These are phyloP conservation scores for Licmophora abbreviata DNA, from an alignment of 108 stramenopile species.

Conservation along the genomic window DNA sequence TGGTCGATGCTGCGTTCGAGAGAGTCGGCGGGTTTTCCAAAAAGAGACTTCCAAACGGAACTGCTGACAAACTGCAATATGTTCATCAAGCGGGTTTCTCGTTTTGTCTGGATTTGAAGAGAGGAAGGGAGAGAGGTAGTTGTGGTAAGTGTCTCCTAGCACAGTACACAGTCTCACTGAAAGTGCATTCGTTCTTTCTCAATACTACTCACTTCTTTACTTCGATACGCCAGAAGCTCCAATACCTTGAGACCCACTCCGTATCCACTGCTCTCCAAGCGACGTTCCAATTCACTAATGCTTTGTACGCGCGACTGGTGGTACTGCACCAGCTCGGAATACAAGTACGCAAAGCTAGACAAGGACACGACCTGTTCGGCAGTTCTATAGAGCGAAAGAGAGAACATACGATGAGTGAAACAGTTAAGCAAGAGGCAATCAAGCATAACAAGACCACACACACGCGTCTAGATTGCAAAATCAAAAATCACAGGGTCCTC, in stretches of 20 bases:
- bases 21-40: slow-evolving; percentile 91
- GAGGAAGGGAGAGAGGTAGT: not conserved
- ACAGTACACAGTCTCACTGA: too few relatives aligned
- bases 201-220: slow-evolving; percentile 59
- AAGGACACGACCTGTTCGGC: slow-evolving; percentile 64
- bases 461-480: not conserved
- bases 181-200: too few relatives aligned
- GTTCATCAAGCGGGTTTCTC: slow-evolving; percentile 80
- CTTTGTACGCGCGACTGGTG: slow-evolving; percentile 85
- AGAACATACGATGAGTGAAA: not conserved
- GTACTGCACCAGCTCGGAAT: slow-evolving; percentile 94
- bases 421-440: not conserved
- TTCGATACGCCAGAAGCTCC: slow-evolving; percentile 82
- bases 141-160: not conserved
- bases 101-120: slow-evolving; percentile 33
- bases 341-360: slow-evolving; percentile 89
- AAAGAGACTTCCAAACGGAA: slow-evolving; percentile 89
- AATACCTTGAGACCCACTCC: slow-evolving; percentile 89
- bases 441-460: not conserved
- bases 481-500: not conserved
- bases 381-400: slow-evolving; percentile 2
- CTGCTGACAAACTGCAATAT: slow-evolving; percentile 90
- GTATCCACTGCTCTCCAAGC: slow-evolving; percentile 87
- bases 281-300: slow-evolving; percentile 86
- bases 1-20: slow-evolving; percentile 91